Percentiles rank a stretch among this genome's conserved stretches.
Evolutionary conservation across 1,139 yeast genomes (phyloP).

Genomic region (Blastobotrys persicus): DNA sequence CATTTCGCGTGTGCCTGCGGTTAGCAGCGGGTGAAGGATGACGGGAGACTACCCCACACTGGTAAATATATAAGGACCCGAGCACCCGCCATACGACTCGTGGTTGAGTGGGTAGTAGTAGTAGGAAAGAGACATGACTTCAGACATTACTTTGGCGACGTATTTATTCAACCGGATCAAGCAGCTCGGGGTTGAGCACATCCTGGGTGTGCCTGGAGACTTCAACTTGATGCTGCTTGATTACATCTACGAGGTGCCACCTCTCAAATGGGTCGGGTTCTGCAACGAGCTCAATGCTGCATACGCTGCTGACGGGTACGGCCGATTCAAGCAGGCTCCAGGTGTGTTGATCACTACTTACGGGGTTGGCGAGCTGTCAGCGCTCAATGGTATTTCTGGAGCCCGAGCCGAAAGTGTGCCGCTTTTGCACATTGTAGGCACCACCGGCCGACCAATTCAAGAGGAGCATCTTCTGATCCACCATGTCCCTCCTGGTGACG

Average conservation of each 20-base stretch:
- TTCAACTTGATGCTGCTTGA: constrained; percentile 60
- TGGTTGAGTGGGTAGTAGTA: not conserved
- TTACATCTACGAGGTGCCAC: constrained; percentile 59
- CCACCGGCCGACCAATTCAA: constrained; percentile 51
- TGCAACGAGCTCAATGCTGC: constrained; percentile 66
- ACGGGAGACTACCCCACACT: not conserved
- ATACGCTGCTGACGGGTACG: constrained; percentile 78
- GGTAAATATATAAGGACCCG: not conserved
- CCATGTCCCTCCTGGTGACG: constrained; percentile 64
- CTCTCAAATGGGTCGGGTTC: constrained; percentile 57
- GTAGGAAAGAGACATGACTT: no score
- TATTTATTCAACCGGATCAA: constrained; percentile 57
- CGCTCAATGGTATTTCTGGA: constrained; percentile 81
- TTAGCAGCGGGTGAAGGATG: not conserved
- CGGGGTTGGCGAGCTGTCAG: constrained; percentile 88
- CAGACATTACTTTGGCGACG: constrained; percentile 42
- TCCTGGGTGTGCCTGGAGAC: constrained; percentile 72
- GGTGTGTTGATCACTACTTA: constrained; percentile 53
- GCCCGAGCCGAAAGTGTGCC: constrained; percentile 80
- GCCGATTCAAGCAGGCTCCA: constrained; percentile 48
- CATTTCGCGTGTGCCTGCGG: not conserved
- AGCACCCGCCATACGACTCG: not conserved
- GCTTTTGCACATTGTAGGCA: constrained; percentile 79
- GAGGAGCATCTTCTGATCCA: constrained; percentile 48
- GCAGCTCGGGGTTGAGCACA: constrained; percentile 60